Base-by-base conservation (phyloP, 2,329 filamentous ascomycete genomes). In the Trichophyton simii region DNA sequence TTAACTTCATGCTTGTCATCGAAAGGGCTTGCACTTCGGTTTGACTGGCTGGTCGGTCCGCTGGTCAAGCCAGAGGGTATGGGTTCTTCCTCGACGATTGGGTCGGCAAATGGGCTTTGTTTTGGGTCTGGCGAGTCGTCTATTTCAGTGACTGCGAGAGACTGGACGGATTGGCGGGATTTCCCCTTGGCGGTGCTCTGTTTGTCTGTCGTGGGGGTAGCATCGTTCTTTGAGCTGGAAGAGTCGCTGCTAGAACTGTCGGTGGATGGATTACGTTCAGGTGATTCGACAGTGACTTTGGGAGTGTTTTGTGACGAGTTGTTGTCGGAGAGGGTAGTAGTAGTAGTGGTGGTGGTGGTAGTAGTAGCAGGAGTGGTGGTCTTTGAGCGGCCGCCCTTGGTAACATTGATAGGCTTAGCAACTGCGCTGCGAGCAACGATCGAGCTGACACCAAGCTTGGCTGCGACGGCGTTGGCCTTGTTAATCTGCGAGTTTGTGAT, bases 401-500 rank as follows among this genome's bases (percentile, higher is more conserved):
- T 76, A 38, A 78, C 74, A 67, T 78, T 76, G 31, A 78, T 76
- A 0, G 76, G 76, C 54, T 74, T 73, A 8, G 76, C 76, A 9
- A 71, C 73, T 8, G 77, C 72, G 25, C 72, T 72, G 25, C 76
- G 73, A 1, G 76, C 76, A 15, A 78, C 75, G 58, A 78, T 77
- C 0, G 76, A 77, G 62, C 74, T 75, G 57, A 66, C 69, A 15
- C 59, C 60, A 57, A 68, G 31, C 18, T 62, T 63, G 11, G 68
- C 65, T n/a, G 69, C 66, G 22, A 72, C 63, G 11, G 69, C 68
- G 11, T 71, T 71, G 8, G 74, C 73, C 63, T 73, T 76, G 60
- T 72, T 71, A 5, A 77, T 67, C 60, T 76, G 75, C 3, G 74
- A 70, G 11, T 71, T 66, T 68, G 91, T 85, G 67, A 94, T 85